Conservation (phyloP, 2,329 filamentous ascomycete species). For the Neonectria punicea region DNA sequence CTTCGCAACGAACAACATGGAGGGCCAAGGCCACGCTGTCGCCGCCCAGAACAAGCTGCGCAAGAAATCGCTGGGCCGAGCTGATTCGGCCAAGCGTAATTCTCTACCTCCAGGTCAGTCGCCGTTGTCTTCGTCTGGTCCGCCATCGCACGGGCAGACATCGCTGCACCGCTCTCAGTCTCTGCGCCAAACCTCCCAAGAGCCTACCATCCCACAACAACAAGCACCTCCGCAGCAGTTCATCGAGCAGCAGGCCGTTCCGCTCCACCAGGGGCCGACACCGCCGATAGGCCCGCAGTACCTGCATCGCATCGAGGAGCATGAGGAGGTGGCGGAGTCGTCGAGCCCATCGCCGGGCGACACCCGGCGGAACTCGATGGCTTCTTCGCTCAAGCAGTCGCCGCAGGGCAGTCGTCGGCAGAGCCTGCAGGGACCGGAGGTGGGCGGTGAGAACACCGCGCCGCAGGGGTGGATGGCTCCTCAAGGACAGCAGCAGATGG, state of each 20-base stretch:
- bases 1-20: conserved; percentile 31
- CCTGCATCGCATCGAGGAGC: conserved; percentile 42
- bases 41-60: conserved; percentile 38
- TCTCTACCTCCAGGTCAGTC: conserved; percentile 36
- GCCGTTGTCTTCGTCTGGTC: conserved; percentile 12
- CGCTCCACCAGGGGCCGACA: background rate
- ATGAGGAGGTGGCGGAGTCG: conserved; percentile 35
- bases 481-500: conserved; percentile 26
- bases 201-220: conserved; percentile 7
- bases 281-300: conserved; percentile 24
- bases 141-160: conserved; percentile 18
- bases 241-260: background rate
- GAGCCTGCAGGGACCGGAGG: conserved; percentile 31
- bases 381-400: conserved; percentile 30
- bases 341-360: conserved; percentile 28
- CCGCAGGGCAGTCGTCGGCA: conserved; percentile 34
- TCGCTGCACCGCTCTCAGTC: conserved; percentile 24
- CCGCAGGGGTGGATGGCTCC: conserved; percentile 10
- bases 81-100: conserved; percentile 34
- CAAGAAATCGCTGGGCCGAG: conserved; percentile 36
- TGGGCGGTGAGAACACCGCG: conserved; percentile 13
- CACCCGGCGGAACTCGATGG: conserved; percentile 29
- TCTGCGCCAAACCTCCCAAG: conserved; percentile 28
- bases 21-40: conserved; percentile 34
- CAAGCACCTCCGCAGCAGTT: conserved; percentile 5